Evolutionary conservation across 371 early-diverging fungal species (phyloP).

Genomic region (Mortierella sp.): DNA sequence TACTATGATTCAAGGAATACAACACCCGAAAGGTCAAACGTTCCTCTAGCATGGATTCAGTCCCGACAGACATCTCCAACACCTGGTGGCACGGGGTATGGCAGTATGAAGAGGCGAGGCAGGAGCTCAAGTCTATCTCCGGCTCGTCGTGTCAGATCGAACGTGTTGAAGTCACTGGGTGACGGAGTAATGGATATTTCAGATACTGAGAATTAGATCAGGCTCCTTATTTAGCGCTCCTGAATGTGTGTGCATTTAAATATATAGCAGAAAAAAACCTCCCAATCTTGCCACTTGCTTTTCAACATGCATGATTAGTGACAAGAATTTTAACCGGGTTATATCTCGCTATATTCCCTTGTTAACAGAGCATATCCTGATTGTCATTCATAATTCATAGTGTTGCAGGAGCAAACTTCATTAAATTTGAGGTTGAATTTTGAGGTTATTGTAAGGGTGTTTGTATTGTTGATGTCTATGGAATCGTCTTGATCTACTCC

Average conservation of each 20-base stretch:
- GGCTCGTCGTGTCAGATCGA: constrained; percentile 5
- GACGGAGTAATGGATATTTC: constrained; percentile 30
- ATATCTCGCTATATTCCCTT: too few species aligned
- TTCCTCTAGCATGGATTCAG: constrained; percentile 15
- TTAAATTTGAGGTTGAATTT: background rate
- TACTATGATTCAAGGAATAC: constrained; percentile 49
- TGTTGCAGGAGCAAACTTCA: background rate
- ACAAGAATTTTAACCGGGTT: too few species aligned
- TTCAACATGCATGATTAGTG: too few species aligned
- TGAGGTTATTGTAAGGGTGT: too few species aligned
- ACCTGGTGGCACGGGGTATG: background rate
- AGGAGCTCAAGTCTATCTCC: constrained; percentile 27
- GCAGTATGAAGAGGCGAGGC: constrained; percentile 17
- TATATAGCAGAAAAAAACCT: background rate
- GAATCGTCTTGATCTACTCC: constrained; percentile 17
- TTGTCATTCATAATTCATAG: background rate
- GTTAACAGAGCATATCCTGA: background rate
- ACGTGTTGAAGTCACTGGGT: too few species aligned
- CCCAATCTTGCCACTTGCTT: background rate
- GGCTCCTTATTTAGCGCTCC: background rate
- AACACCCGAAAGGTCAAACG: constrained; percentile 31
- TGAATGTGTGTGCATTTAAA: background rate
- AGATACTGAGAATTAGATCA: background rate
- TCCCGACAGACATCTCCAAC: constrained; percentile 32
- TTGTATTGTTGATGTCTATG: constrained; percentile 7